Conservation (phyloP, 2,329 filamentous ascomycete species). For the Epichloe festucae region DNA sequence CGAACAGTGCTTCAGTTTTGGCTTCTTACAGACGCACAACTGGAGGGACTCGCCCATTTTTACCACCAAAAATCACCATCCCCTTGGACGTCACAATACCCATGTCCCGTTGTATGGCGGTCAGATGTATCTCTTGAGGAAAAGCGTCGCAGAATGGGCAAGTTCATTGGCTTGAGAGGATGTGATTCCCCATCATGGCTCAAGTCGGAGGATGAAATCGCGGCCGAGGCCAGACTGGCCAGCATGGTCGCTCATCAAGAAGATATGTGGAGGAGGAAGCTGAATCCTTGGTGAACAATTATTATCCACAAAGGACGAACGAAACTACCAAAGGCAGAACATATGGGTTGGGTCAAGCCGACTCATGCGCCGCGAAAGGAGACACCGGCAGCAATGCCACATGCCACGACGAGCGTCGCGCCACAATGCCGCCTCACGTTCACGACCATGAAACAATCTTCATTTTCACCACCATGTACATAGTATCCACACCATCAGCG, state of each 20-base stretch:
- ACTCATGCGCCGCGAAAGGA: neutral
- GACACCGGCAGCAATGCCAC: constrained; percentile 2
- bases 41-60: constrained; percentile 57
- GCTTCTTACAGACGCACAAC: constrained; percentile 57
- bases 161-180: constrained; percentile 60
- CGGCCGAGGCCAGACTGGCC: constrained; percentile 28
- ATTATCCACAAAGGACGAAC: too few relatives aligned
- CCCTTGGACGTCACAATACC: constrained; percentile 46
- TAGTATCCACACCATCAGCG: constrained; percentile 3
- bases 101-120: constrained; percentile 53
- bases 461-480: constrained; percentile 1
- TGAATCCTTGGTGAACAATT: constrained; percentile 15
- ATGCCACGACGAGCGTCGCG: neutral
- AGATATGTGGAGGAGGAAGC: constrained; percentile 35
- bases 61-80: constrained; percentile 57
- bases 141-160: constrained; percentile 59
- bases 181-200: constrained; percentile 26
- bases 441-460: neutral
- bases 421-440: neutral
- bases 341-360: neutral
- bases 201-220: constrained; percentile 35
- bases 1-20: constrained; percentile 56
- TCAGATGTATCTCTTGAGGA: constrained; percentile 42
- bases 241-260: constrained; percentile 25
- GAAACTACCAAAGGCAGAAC: too few relatives aligned